These are phyloP conservation scores for Sclerotinia glacialis DNA, from an alignment of 2,329 filamentous ascomycete genomes.

Conservation along the genomic window DNA sequence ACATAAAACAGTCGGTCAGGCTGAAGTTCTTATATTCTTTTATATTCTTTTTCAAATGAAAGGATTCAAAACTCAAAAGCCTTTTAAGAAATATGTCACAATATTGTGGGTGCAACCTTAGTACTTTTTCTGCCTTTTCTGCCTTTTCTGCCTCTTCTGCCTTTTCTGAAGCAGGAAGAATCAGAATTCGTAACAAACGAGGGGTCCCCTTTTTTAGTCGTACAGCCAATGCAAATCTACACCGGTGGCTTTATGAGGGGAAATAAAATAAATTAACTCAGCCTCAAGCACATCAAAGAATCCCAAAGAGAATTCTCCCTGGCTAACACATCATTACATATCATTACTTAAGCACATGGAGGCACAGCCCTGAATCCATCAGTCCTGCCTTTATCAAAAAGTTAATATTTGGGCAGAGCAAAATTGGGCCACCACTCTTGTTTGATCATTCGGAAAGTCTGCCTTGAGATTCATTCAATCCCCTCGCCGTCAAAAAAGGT, in stretches of 20 bases:
- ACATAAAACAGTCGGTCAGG: conserved; percentile 15
- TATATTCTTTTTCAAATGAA: not conserved
- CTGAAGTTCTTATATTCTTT: not conserved
- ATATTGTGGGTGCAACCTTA: not conserved
- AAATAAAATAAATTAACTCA: conserved; percentile 15
- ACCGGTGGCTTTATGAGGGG: conserved; percentile 6
- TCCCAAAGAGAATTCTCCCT: not conserved
- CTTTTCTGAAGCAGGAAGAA: not conserved
- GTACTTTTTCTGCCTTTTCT: too few species aligned
- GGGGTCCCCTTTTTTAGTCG: not conserved
- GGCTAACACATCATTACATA: too few species aligned
- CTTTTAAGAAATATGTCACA: not conserved
- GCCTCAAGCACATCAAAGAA: conserved; percentile 15
- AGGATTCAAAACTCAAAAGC: not conserved
- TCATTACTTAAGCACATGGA: conserved; percentile 10
- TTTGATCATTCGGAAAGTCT: not conserved
- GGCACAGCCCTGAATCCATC: conserved; percentile 7
- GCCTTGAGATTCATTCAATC: conserved; percentile 9
- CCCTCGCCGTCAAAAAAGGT: not conserved
- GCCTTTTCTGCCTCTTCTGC: not conserved
- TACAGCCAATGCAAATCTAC: not conserved
- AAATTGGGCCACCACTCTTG: not conserved
- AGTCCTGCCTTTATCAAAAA: not conserved
- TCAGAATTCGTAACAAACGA: not conserved
- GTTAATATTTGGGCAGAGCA: not conserved